A percentile compares a stretch with the other conserved stretches of the same genome.
Conservation (phyloP, 176 grass and related monocot species). For the Carex parvula region DNA sequence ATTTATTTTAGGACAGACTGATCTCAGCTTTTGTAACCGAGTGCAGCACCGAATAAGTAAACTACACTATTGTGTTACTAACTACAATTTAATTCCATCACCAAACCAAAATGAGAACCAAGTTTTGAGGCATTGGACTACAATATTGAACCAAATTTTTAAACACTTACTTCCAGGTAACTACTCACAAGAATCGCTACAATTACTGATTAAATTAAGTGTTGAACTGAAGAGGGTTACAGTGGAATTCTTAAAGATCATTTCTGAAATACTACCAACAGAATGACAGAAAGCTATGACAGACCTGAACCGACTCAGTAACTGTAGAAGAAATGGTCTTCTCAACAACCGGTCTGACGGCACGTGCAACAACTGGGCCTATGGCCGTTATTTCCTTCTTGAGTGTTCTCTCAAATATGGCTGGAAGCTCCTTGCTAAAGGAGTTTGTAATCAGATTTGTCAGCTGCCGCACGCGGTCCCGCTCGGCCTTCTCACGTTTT, state of each 20-base stretch:
- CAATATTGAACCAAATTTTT: background rate
- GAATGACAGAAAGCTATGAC: conserved; percentile 30
- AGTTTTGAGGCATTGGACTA: background rate
- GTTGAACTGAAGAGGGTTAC: background rate
- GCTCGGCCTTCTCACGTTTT: conserved; percentile 73
- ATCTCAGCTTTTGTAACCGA: background rate
- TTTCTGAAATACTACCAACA: background rate
- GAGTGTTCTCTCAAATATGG: conserved; percentile 58
- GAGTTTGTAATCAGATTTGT: conserved; percentile 57
- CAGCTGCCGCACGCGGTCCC: conserved; percentile 67
- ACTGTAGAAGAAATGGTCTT: conserved; percentile 70
- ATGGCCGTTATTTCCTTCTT: conserved; percentile 79
- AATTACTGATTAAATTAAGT: background rate
- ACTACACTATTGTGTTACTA: background rate
- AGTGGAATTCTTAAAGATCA: background rate
- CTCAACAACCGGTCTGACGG: conserved; percentile 61
- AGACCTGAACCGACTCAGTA: conserved; percentile 84
- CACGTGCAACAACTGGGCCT: conserved; percentile 60
- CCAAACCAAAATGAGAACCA: background rate
- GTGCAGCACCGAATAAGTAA: background rate
- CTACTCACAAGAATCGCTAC: background rate
- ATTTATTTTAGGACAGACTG: background rate
- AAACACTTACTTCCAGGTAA: background rate
- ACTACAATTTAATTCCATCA: background rate
- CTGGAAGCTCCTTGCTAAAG: conserved; percentile 68